These are phyloP conservation scores for Boletus coccyginus DNA, from an alignment of 768 basidiomycete species.

Conservation along the genomic window DNA sequence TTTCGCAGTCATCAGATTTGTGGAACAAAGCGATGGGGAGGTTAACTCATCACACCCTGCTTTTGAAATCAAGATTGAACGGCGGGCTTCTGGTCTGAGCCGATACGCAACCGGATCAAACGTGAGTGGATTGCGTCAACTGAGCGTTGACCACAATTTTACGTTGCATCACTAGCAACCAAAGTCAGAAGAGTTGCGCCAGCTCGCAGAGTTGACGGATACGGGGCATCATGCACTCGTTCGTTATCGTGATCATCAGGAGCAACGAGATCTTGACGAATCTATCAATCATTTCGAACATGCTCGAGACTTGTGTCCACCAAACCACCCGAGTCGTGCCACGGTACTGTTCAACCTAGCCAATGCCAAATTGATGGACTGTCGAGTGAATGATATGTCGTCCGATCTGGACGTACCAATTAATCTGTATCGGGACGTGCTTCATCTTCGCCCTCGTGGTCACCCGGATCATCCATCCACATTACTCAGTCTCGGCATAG, in stretches of 20 bases:
- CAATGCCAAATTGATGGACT: not conserved
- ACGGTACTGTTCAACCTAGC: conserved; percentile 11
- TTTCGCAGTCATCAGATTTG: not conserved
- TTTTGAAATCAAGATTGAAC: not conserved
- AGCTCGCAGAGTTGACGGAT: not conserved
- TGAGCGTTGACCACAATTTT: not conserved
- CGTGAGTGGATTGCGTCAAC: not conserved
- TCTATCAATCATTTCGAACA: conserved; percentile 14
- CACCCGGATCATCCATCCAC: conserved; percentile 1
- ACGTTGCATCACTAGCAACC: not conserved
- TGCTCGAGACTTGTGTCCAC: conserved; percentile 12
- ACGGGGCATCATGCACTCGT: not conserved
- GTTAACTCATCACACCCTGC: no score
- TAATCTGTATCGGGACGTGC: not conserved
- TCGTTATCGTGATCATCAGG: not conserved
- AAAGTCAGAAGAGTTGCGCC: not conserved
- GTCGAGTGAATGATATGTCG: not conserved
- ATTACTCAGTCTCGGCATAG: not conserved
- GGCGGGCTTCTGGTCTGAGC: not conserved
- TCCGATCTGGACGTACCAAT: conserved; percentile 3
- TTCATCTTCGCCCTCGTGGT: not conserved
- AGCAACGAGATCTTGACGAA: conserved; percentile 13
- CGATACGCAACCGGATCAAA: not conserved
- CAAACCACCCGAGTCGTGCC: conserved; percentile 10
- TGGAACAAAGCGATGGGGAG: not conserved